Evolutionary conservation across 192 early-diverging fungal genomes (phyloP).

Genomic region (Umbelopsis ramanniana): DNA sequence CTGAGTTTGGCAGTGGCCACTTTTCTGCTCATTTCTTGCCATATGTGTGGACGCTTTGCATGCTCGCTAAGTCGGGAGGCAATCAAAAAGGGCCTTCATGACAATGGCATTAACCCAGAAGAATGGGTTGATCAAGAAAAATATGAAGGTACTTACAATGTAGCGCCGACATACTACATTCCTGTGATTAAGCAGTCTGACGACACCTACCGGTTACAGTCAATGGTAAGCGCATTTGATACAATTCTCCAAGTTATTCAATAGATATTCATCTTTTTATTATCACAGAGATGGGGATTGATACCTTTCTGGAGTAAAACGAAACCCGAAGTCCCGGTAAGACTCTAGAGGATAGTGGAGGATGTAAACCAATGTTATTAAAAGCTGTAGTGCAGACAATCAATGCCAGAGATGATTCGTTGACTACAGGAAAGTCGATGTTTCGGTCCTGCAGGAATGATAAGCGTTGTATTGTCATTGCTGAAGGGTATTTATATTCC

Average conservation of each 20-base stretch:
- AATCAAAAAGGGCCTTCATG: neutral
- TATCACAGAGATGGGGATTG: slow-evolving; percentile 57
- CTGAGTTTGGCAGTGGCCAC: neutral
- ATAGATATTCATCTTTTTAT: neutral
- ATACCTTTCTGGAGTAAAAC: slow-evolving; percentile 50
- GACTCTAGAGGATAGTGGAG: neutral
- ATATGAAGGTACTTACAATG: slow-evolving; percentile 48
- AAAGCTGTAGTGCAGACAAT: slow-evolving; percentile 38
- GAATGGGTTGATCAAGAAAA: slow-evolving; percentile 17
- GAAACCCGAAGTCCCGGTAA: slow-evolving; percentile 42
- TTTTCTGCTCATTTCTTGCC: neutral
- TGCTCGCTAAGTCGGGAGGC: slow-evolving; percentile 20
- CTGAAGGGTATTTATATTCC: slow-evolving; percentile 47
- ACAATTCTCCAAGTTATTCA: neutral
- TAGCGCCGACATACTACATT: slow-evolving; percentile 49
- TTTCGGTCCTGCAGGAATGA: slow-evolving; percentile 51
- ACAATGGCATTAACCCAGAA: neutral
- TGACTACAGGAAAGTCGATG: slow-evolving; percentile 50
- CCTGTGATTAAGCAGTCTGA: slow-evolving; percentile 42
- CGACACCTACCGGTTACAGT: slow-evolving; percentile 37
- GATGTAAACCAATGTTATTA: neutral
- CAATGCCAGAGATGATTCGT: slow-evolving; percentile 59
- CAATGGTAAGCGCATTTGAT: slow-evolving; percentile 44
- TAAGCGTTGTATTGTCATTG: slow-evolving; percentile 57
- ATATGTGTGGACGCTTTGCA: slow-evolving; percentile 34